A percentile compares a stretch with the other conserved stretches of the same genome.
Conservation (phyloP, 2,329 filamentous ascomycete species). For the Aspergillus floridensis region DNA sequence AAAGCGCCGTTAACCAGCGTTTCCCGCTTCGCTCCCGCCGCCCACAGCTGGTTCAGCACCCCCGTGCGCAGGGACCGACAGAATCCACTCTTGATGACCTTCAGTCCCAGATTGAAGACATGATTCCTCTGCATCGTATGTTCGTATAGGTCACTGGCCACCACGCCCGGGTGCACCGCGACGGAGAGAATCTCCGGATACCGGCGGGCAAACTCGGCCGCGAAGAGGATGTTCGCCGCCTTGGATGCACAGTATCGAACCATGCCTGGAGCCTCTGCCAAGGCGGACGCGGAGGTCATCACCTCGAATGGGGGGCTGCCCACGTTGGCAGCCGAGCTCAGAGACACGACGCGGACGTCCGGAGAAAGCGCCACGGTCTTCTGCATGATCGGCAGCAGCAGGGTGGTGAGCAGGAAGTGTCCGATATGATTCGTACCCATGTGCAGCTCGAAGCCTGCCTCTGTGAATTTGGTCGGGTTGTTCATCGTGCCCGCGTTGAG, state of each 20-base stretch:
- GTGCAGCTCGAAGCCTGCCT: conserved; percentile 46
- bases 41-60: conserved; percentile 44
- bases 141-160: conserved; percentile 42
- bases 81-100: conserved; percentile 20
- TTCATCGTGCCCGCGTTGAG: conserved; percentile 51
- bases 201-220: conserved; percentile 46
- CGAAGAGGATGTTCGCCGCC: conserved; percentile 50
- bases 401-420: conserved; percentile 46
- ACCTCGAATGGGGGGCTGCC: conserved; percentile 34
- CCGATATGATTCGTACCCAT: conserved; percentile 49
- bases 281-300: conserved; percentile 37
- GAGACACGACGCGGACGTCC: conserved; percentile 39
- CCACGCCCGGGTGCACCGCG: conserved; percentile 51
- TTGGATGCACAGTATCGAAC: conserved; percentile 53
- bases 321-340: conserved; percentile 39
- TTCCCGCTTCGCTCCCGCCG: conserved; percentile 33
- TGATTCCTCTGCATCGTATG: conserved; percentile 27
- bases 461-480: conserved; percentile 35
- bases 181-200: conserved; percentile 46
- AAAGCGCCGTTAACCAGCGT: conserved; percentile 40
- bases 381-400: conserved; percentile 43
- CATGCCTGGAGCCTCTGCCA: conserved; percentile 40
- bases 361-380: conserved; percentile 30
- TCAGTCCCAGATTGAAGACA: conserved; percentile 23
- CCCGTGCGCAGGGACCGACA: conserved; percentile 36